phyloP scores from a whole-genome alignment of 495 filamentous ascomycete genomes.

The Opeltia flavorubescens region DNA sequence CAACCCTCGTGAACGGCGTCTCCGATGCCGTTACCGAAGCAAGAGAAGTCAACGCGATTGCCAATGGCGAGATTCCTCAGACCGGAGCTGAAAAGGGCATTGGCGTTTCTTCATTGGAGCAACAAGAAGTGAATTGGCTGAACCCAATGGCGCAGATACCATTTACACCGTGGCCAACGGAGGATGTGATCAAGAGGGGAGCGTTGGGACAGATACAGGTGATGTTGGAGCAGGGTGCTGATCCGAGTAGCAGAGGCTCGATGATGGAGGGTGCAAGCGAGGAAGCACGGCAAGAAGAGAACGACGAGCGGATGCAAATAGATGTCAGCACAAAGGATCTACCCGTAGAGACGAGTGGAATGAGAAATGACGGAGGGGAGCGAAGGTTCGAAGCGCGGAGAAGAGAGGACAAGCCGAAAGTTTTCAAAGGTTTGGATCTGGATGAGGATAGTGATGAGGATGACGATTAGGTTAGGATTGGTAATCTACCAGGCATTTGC shows the following conservation, averaged over 20 bases:
- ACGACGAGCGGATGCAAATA: slow-evolving; percentile 32
- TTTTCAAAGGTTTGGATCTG: slow-evolving; percentile 21
- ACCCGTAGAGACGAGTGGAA: slow-evolving; percentile 15
- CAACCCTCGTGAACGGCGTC: slow-evolving; percentile 1
- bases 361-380: slow-evolving; percentile 21
- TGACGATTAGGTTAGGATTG: background rate
- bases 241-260: slow-evolving; percentile 40
- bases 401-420: slow-evolving; percentile 21
- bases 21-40: slow-evolving; percentile 11
- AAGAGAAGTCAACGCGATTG: background rate
- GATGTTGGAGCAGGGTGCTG: slow-evolving; percentile 41
- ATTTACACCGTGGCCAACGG: slow-evolving; percentile 58
- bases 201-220: slow-evolving; percentile 44
- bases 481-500: too few species aligned
- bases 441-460: slow-evolving; percentile 15
- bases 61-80: background rate
- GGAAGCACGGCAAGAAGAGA: slow-evolving; percentile 28
- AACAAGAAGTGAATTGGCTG: slow-evolving; percentile 30
- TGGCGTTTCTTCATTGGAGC: slow-evolving; percentile 12
- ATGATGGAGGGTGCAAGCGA: slow-evolving; percentile 23
- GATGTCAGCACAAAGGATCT: slow-evolving; percentile 9
- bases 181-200: slow-evolving; percentile 46
- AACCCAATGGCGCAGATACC: slow-evolving; percentile 31
- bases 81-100: slow-evolving; percentile 13
- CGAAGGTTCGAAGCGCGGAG: slow-evolving; percentile 10